These are phyloP conservation scores for Cyberlindnera nakhonratchasimensis DNA, from an alignment of 805 yeast genomes.

Conservation along the genomic window DNA sequence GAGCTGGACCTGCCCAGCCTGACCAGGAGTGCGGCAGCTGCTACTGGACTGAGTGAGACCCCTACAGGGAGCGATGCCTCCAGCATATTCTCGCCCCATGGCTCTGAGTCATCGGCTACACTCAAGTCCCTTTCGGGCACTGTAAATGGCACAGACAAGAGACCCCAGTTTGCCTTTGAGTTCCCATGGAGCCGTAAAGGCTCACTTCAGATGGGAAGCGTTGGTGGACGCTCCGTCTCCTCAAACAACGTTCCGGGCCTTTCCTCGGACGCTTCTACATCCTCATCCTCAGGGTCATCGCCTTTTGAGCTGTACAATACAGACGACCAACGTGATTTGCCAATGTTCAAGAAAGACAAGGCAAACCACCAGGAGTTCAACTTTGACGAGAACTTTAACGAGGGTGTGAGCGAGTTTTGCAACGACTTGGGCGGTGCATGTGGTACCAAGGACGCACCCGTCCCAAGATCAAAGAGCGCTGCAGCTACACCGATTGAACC, in stretches of 20 bases:
- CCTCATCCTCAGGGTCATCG: slow-evolving; percentile 26
- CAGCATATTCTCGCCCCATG: slow-evolving; percentile 18
- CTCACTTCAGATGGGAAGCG: slow-evolving; percentile 7
- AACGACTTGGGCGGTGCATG: slow-evolving; percentile 74
- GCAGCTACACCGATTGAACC: slow-evolving; percentile 3
- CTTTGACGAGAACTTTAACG: slow-evolving; percentile 51
- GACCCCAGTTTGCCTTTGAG: slow-evolving; percentile 44
- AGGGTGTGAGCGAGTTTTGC: slow-evolving; percentile 74
- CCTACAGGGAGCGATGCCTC: slow-evolving; percentile 17
- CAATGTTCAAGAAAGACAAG: slow-evolving; percentile 15
- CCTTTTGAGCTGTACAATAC: slow-evolving; percentile 30
- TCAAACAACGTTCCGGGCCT: slow-evolving; percentile 22
- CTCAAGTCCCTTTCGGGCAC: slow-evolving; percentile 8
- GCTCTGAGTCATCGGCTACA: slow-evolving; percentile 12
- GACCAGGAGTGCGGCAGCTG: background rate
- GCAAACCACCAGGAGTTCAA: slow-evolving; percentile 29
- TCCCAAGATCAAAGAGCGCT: slow-evolving; percentile 42
- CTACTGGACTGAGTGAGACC: background rate
- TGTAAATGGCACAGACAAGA: slow-evolving; percentile 8
- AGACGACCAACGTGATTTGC: slow-evolving; percentile 22
- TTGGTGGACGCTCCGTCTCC: slow-evolving; percentile 6
- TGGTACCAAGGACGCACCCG: slow-evolving; percentile 68
- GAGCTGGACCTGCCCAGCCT: slow-evolving; percentile 28
- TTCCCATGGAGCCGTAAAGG: slow-evolving; percentile 47
- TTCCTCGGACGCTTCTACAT: slow-evolving; percentile 27